These are phyloP conservation scores for Pulveroboletus frians DNA, from an alignment of 768 basidiomycete genomes.

Conservation along the genomic window DNA sequence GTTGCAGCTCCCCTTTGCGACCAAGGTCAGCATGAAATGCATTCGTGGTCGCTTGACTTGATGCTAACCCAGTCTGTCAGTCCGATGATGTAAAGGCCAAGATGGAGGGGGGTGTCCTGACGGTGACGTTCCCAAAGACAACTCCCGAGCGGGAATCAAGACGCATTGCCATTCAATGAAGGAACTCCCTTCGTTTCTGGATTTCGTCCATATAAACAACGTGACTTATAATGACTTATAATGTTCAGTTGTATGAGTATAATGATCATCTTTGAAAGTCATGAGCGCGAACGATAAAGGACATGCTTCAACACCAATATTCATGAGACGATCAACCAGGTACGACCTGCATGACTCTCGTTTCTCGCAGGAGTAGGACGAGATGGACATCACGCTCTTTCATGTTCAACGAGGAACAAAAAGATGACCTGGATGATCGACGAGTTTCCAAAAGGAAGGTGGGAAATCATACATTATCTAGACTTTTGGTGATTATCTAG, in stretches of 20 bases:
- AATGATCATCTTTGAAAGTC: not conserved
- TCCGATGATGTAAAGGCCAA: slow-evolving; percentile 40
- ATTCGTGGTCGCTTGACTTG: not conserved
- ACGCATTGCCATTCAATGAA: slow-evolving; percentile 29
- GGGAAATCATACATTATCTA: not conserved
- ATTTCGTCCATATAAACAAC: too few species aligned
- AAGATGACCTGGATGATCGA: not conserved
- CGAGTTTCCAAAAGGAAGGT: not conserved
- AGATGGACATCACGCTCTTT: not conserved
- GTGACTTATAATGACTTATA: too few species aligned
- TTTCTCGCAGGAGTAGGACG: too few species aligned
- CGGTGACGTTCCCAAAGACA: slow-evolving; percentile 41
- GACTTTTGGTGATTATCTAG: too few species aligned
- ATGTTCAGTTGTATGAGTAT: not conserved
- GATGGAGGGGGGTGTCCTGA: slow-evolving; percentile 43
- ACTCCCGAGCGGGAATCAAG: slow-evolving; percentile 35
- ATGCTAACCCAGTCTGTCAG: slow-evolving; percentile 17
- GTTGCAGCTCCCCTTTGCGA: slow-evolving; percentile 39
- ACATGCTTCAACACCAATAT: not conserved
- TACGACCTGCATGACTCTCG: too few species aligned
- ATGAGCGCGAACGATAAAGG: not conserved
- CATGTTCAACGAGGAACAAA: not conserved
- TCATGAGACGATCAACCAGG: too few species aligned
- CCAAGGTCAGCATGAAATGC: slow-evolving; percentile 32
- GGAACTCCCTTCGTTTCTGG: not conserved